A percentile compares a stretch with the other conserved stretches of the same genome.
Evolutionary conservation across 257 asterid species (phyloP).

Genomic region (Mitragyna speciosa): DNA sequence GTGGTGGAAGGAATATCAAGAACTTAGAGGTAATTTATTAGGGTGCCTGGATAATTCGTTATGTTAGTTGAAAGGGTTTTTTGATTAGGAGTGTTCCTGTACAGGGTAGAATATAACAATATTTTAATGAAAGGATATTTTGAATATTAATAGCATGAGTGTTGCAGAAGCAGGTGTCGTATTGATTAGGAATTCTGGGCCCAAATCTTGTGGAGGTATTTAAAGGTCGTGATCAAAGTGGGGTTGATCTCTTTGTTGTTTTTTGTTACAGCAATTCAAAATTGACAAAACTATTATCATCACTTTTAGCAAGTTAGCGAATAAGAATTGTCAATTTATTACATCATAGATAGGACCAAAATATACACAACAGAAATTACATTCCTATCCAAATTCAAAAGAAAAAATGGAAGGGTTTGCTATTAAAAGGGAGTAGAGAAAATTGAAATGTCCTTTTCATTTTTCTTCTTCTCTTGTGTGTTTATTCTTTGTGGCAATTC

Average conservation of each 20-base stretch:
- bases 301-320: not conserved
- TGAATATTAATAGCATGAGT: not conserved
- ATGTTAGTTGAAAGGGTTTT: too few relatives aligned
- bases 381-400: not conserved
- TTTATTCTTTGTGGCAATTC: slow-evolving; percentile 3
- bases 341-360: too few relatives aligned
- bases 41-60: too few relatives aligned
- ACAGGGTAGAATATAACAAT: too few relatives aligned
- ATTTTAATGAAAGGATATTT: not conserved
- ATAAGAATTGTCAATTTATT: not conserved
- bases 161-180: not conserved
- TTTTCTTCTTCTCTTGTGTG: not conserved
- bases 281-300: not conserved
- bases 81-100: too few relatives aligned
- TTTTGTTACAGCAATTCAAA: not conserved
- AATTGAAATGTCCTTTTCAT: slow-evolving; percentile 2
- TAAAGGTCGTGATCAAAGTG: not conserved
- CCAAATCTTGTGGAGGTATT: not conserved
- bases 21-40: too few relatives aligned
- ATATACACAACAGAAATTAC: too few relatives aligned
- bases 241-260: not conserved
- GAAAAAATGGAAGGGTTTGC: not conserved
- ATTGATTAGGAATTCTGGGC: too few relatives aligned
- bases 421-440: slow-evolving; percentile 35
- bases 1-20: too few relatives aligned